Base-by-base conservation (phyloP, 148 eudicot species). In the Oxyria digyna region DNA sequence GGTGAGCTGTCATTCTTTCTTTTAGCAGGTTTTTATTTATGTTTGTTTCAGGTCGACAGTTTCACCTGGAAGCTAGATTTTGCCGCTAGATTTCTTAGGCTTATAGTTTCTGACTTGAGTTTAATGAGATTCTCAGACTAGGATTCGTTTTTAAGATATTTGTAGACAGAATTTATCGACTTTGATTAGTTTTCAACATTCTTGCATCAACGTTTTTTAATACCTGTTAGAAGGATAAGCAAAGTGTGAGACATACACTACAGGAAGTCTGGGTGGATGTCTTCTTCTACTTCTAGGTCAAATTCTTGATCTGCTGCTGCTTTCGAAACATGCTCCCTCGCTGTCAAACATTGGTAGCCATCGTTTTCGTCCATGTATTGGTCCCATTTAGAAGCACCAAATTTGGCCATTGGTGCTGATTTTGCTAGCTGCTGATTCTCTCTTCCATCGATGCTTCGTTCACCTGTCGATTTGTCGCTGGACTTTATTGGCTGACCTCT, bases 231-330 rank as follows among this genome's bases (percentile, higher is more conserved):
- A n/a, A n/a, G n/a, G n/a, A n/a, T 46, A 17, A n/a, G 21, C 52
- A 17, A 46, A 5, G n/a, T 17, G 21, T n/a, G 52, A 46, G 52
- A 8, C 46, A 14, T n/a, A 46, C 57, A 18, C 14, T 64, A 64
- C 26, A 27, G 8, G 68, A 64, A 27, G 68, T 64, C 68, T n/a
- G 68, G 68, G 23, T 27, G 68, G 43, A 64, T 37, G 68, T 31
- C 68, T 32, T 64, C 68, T 64, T 64, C 68, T n/a, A 64, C 68
- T 9, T 40, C 42, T 13, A 20, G n/a, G 42, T 64, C 68, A 64
- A n/a, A 35, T 17, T 64, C 68, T 0, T 21, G 21, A 52, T 52
- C 59, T 21, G 10, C 59, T 52, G 59, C 29, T 10, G 59, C 29
- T 52, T 23, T 52, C 4, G 29, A 23, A 52, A 0, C 29, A 52